Evolutionary conservation across 1,284 basidiomycete species (phyloP).

Genomic region (Irpex sp.): DNA sequence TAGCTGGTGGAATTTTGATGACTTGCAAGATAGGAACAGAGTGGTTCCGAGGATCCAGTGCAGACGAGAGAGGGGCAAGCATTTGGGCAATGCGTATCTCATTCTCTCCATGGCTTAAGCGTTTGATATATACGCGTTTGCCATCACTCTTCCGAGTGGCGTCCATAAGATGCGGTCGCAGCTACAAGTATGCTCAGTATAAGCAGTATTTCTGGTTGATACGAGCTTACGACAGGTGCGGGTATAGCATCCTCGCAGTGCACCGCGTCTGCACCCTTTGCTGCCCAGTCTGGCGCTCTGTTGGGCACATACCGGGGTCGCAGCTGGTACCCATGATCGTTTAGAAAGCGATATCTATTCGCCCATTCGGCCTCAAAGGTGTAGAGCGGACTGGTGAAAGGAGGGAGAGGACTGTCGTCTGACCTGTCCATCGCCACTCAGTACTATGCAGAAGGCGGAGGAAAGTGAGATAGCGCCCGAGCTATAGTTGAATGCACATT

Average conservation of each 20-base stretch:
- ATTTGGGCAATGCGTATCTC: background rate
- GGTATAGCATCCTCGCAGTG: background rate
- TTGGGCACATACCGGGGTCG: slow-evolving; percentile 1
- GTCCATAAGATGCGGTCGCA: background rate
- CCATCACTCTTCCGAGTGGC: background rate
- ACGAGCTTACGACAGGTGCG: background rate
- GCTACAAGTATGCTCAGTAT: background rate
- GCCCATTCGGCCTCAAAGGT: background rate
- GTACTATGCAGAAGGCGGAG: no score
- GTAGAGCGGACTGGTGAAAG: no score
- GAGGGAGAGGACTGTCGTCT: no score
- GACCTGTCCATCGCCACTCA: no score
- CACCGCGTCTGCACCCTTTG: background rate
- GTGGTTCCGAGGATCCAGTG: slow-evolving; percentile 14
- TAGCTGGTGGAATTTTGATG: background rate
- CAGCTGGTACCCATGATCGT: background rate
- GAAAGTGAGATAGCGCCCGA: no score
- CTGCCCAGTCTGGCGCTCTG: background rate
- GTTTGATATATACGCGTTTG: background rate
- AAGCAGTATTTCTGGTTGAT: background rate
- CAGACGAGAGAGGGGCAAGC: background rate
- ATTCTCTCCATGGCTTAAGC: background rate
- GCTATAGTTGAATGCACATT: no score
- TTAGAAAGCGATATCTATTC: background rate
- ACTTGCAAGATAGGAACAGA: slow-evolving; percentile 20